Evolutionary conservation across 2,329 filamentous ascomycete genomes (phyloP), one percentile per base, ranked within the genome.

Genomic region (Chaetomiaceae sp.): DNA sequence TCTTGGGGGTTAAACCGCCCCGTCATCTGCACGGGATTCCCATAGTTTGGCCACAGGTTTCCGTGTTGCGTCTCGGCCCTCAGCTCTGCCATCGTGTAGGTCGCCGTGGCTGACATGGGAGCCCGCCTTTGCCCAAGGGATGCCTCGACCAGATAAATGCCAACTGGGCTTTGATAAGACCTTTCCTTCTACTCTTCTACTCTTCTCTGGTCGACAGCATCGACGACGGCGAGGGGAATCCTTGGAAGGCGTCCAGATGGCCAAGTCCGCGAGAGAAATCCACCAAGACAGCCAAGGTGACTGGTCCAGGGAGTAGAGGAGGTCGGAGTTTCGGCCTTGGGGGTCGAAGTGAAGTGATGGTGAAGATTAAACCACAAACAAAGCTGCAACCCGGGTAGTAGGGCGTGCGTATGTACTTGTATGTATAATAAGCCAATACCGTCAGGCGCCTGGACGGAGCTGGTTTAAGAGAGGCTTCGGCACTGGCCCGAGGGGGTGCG

Each of bases 41-140:
- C 75, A 69, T 83, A 83, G 71, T 73, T 79, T 62, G 78, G 72
- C 80, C 80, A 83, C 62, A 83, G 69, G 67, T 73, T 75, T 63
- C 75, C 73, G 69, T 81, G 79, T 66, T 75, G 69, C 65, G 78
- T 71, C 69, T 83, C 80, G 66, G 73, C 71, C 75, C 81, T 81
- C 73, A 83, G 68, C 67, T 82, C 80, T 77, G 80, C 78, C 80
- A 83, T 82, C 72, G 79, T 76, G 69, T 82, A 80, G 61, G 78
- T 79, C 69, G 78, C 71, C 66, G 77, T 77, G 72, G 78, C 79
- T 74, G 79, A 81, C 78, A 82, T 82, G 76, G 71, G 76, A 73
- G 66, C 77, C 78, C 80, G 65, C 73, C 74, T 27, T 66, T 56
- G 61, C 57, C 51, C 57, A 37, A 44, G 41, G 48, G 47, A 55